Percentiles rank a stretch among this genome's conserved stretches.
These are phyloP conservation scores for Coniochaeta ligniaria DNA, from an alignment of 2,329 filamentous ascomycete species.

Conservation along the genomic window DNA sequence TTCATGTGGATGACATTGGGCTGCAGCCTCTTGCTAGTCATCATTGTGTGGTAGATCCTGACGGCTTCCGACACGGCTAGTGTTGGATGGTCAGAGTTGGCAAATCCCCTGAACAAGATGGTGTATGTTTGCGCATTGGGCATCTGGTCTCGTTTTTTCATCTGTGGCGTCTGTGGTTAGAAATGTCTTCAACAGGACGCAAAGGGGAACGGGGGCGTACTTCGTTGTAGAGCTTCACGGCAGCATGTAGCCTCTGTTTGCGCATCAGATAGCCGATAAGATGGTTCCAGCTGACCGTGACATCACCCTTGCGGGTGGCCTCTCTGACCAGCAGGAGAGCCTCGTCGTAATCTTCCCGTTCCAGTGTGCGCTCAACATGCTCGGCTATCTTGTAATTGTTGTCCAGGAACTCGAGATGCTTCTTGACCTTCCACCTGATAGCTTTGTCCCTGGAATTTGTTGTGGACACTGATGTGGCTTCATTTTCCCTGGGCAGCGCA, in stretches of 20 bases:
- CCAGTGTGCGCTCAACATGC: conserved; percentile 56
- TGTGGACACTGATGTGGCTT: conserved; percentile 9
- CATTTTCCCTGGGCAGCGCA: not conserved
- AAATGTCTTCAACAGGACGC: not conserved
- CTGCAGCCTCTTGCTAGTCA: conserved; percentile 53
- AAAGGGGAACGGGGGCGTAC: conserved; percentile 31
- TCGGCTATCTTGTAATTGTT: conserved; percentile 70
- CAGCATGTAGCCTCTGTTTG: conserved; percentile 51
- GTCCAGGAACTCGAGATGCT: conserved; percentile 53
- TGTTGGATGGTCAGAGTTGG: conserved; percentile 48
- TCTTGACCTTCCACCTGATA: conserved; percentile 31
- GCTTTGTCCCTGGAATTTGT: not conserved
- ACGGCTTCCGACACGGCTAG: conserved; percentile 62
- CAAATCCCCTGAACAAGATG: conserved; percentile 70
- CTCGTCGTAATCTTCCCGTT: conserved; percentile 52
- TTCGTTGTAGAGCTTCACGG: conserved; percentile 84
- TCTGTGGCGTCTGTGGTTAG: conserved; percentile 38
- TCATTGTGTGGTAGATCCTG: conserved; percentile 71
- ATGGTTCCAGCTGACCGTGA: conserved; percentile 81
- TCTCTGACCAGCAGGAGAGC: conserved; percentile 61
- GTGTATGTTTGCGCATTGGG: conserved; percentile 83
- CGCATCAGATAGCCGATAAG: conserved; percentile 66
- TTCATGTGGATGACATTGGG: conserved; percentile 82
- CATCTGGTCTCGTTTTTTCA: conserved; percentile 85
- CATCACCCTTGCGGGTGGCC: conserved; percentile 58